Evolutionary conservation across 2,329 filamentous ascomycete species (phyloP).

Genomic region (Fusarium duplospermum): DNA sequence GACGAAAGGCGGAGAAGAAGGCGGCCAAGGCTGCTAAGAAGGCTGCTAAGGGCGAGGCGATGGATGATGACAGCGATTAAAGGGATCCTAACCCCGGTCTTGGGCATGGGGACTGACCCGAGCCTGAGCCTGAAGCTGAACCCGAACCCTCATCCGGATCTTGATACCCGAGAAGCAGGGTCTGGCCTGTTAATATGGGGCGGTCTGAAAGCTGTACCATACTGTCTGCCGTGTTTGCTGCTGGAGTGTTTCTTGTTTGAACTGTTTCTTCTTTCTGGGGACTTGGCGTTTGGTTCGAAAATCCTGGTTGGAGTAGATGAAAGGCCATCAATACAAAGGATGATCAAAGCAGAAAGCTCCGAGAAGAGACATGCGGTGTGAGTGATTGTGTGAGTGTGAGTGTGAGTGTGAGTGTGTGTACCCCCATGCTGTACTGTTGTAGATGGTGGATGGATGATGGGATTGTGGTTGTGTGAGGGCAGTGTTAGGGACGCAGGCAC

Average conservation of each 20-base stretch:
- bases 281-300: conserved; percentile 47
- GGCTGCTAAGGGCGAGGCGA: conserved; percentile 62
- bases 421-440: conserved; percentile 12
- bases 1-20: conserved; percentile 71
- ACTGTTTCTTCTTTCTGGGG: conserved; percentile 34
- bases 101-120: conserved; percentile 15
- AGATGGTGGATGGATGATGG: neutral
- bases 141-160: conserved; percentile 17
- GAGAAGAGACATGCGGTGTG: neutral
- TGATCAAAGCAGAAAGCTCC: conserved; percentile 31
- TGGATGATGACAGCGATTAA: conserved; percentile 66
- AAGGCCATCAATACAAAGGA: conserved; percentile 46
- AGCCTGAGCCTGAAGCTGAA: conserved; percentile 20
- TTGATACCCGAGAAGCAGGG: conserved; percentile 38
- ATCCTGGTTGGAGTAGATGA: conserved; percentile 47
- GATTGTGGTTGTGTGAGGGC: conserved; percentile 21
- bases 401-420: conserved; percentile 3
- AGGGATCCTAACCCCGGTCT: conserved; percentile 11
- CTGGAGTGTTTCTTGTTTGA: conserved; percentile 39
- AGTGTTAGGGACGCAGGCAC: neutral
- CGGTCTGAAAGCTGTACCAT: conserved; percentile 46
- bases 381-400: neutral
- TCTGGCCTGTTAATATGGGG: conserved; percentile 41
- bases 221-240: conserved; percentile 37
- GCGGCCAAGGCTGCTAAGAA: conserved; percentile 68